Base-by-base conservation (phyloP, 345 rosid species). In the Aquilaria malaccensis region DNA sequence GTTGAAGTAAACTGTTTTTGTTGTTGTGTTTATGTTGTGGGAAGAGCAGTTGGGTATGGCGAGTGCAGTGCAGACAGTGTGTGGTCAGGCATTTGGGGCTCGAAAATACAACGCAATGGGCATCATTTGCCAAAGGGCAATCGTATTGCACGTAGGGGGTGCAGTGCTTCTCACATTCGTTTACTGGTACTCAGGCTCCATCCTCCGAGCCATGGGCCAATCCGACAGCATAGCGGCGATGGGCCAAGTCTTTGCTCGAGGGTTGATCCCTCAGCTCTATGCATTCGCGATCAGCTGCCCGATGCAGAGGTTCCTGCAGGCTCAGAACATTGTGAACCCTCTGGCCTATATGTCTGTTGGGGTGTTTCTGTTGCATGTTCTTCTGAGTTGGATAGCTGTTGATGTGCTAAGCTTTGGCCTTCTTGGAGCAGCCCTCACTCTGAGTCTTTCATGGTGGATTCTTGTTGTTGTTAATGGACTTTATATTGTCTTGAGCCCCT, bases 21-120 rank as follows among this genome's bases (percentile, higher is more conserved):
- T 37, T 37, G 43, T 37, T 37, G 43, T 37, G 43, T 4, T 37
- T 5, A 37, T 37, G 43, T 37, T 37, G 7, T 22, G 22, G 22
- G 22, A 22, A 22, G 22, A 22, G 7, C 71, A 92, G 98, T 60
- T 89, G 74, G 96, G 98, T 11, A 92, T 92, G 98, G 98, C 98
- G 1, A 92, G 98, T 63, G 98, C 98, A 10, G 98, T 89, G 51
- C 98, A 92, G 60, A 92, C 98, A 0, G 89, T 92, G 9, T 92
- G 98, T 67, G 98, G 98, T 1, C 96, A 89, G 75, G 98, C 98
- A 4, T 92, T 86, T 43, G 96, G 98, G 6, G 98, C 96, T 1
- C 76, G 76, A 47, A 81, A 80, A 60, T 82, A 85, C 64, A 52
- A 86, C 7, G 64, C 87, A 58, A 83, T 89, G 95, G 98, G 98